Evolutionary conservation across 2,329 filamentous ascomycete species (phyloP).

Genomic region (Diaporthe sp.): DNA sequence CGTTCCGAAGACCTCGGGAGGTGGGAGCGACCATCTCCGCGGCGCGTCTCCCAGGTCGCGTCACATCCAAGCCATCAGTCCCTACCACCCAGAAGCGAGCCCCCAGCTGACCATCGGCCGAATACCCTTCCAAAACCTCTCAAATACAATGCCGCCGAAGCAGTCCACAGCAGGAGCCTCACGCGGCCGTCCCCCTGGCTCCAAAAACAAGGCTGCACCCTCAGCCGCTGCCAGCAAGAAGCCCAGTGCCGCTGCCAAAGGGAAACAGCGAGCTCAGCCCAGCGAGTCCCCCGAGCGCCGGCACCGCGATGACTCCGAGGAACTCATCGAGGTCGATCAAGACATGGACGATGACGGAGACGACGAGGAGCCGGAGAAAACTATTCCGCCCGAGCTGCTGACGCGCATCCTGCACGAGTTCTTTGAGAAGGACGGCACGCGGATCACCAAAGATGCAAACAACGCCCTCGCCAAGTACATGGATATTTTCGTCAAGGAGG

Average conservation of each 20-base stretch:
- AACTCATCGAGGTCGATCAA: constrained; percentile 44
- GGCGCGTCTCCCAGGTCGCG: constrained; percentile 26
- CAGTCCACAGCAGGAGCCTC: constrained; percentile 45
- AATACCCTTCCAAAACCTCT: neutral
- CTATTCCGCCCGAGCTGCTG: constrained; percentile 79
- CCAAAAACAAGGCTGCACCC: constrained; percentile 36
- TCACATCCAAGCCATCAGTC: neutral
- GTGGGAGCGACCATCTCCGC: neutral
- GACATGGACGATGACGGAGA: constrained; percentile 41
- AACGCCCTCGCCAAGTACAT: constrained; percentile 84
- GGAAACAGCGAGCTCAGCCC: constrained; percentile 29
- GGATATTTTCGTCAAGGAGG: constrained; percentile 91
- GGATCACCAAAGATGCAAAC: constrained; percentile 82
- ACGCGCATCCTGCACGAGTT: constrained; percentile 82
- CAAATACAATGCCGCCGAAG: constrained; percentile 56
- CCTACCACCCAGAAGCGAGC: neutral
- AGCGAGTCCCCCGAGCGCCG: constrained; percentile 36
- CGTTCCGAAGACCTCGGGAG: neutral
- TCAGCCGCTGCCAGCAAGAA: constrained; percentile 32
- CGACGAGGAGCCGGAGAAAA: constrained; percentile 46
- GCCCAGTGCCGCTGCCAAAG: constrained; percentile 23
- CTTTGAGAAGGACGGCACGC: constrained; percentile 77
- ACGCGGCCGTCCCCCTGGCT: constrained; percentile 48
- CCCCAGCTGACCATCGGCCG: neutral
- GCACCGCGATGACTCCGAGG: constrained; percentile 36